Conservation (phyloP, 768 basidiomycete species). For the Hypholoma sublateritium region DNA sequence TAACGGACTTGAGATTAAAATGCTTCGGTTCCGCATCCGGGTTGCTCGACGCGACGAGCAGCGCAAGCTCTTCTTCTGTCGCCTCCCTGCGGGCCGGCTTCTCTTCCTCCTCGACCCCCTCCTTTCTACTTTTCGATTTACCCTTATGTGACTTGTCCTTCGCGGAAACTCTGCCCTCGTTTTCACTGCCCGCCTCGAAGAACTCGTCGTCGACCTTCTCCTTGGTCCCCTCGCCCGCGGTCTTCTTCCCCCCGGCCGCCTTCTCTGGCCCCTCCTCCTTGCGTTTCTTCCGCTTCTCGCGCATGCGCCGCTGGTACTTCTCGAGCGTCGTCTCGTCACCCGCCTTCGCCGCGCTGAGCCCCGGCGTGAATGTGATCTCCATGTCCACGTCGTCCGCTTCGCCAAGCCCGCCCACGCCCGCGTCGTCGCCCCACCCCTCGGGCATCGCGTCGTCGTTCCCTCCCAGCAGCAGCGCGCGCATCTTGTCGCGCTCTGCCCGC, state of each 20-base stretch:
- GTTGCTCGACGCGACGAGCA: slow-evolving; percentile 59
- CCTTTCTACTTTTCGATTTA: slow-evolving; percentile 7
- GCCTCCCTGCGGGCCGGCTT: slow-evolving; percentile 34
- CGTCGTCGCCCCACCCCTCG: slow-evolving; percentile 76
- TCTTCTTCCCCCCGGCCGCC: slow-evolving; percentile 20
- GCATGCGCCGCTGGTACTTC: slow-evolving; percentile 85
- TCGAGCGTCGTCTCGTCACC: slow-evolving; percentile 87
- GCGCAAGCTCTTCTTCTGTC: slow-evolving; percentile 64
- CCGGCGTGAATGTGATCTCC: slow-evolving; percentile 95
- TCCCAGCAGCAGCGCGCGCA: slow-evolving; percentile 76
- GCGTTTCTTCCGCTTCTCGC: slow-evolving; percentile 81
- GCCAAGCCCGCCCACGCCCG: slow-evolving; percentile 12
- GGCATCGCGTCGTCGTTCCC: slow-evolving; percentile 68
- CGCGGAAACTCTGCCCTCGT: neutral
- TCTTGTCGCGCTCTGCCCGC: slow-evolving; percentile 56
- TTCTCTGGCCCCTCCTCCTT: slow-evolving; percentile 59
- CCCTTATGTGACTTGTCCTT: slow-evolving; percentile 20
- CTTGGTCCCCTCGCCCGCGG: slow-evolving; percentile 19
- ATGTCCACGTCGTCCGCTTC: slow-evolving; percentile 68
- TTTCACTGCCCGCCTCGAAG: slow-evolving; percentile 58
- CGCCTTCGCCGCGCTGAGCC: slow-evolving; percentile 55
- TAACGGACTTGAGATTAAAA: slow-evolving; percentile 87
- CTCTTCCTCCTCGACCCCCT: slow-evolving; percentile 8
- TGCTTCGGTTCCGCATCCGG: slow-evolving; percentile 62
- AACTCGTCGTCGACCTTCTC: slow-evolving; percentile 63